Base-by-base conservation (phyloP, 257 asterid species). In the Nyctanthes arbortristis region DNA sequence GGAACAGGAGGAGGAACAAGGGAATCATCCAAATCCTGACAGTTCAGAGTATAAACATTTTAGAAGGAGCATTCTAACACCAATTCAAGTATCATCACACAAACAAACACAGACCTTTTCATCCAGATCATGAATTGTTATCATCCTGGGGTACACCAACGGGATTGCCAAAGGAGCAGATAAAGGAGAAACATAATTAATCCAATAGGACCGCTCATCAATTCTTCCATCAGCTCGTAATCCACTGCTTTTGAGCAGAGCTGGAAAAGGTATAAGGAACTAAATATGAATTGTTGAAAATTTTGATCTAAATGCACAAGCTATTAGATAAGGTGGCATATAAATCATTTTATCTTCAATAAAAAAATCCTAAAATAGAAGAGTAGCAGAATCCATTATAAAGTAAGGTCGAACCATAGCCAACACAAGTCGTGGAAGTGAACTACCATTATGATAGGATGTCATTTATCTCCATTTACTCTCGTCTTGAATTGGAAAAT, bases 141-240 rank as follows among this genome's bases (percentile, higher is more conserved):
- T 81, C 94, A 94, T 81, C 79, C 99, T 85, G 45, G 99, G 99
- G 76, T 88, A 94, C 59, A 94, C 99, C 74, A 89, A 83, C 14
- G 98, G 97, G 71, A 94, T 87, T 67, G 89, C 95, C 80, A 89
- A 78, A 69, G 96, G 86, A 69, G 91, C 79, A 31, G 99, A 87
- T 71, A 94, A 87, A 39, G 93, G 84, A 62, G 90, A 85, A 70
- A 89, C 95, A 54, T 91, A 78, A 82, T 83, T 89, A 69, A 88
- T 88, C 99, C 99, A 94, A 72, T 76, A 88, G 76, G 98, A 89
- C 80, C 94, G 85, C 75, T 90, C 96, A 67, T 94, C 99, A 37
- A 91, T 73, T 71, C 95, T 89, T 45, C 92, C 96, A 75, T 91
- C 99, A 34, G 93, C 75, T 72, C 96, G 85, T 71, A 94, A 80